Evolutionary conservation across 805 yeast species (phyloP), one percentile per base, ranked within the genome.

Genomic region (Kodamaea nitidulidarum): DNA sequence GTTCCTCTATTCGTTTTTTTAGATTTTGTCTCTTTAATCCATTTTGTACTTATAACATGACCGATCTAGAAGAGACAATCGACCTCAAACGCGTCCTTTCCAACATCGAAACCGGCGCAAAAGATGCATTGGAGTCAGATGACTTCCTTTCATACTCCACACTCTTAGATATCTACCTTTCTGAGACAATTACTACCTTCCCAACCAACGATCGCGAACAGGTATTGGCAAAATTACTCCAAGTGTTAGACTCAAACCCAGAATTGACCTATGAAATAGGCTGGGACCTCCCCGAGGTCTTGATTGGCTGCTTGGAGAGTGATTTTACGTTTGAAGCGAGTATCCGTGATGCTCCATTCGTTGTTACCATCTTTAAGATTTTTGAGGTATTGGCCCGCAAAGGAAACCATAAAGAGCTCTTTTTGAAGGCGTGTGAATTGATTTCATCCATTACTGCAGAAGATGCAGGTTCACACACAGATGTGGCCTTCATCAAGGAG

Each of bases 201-300:
- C 48, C 70, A 8, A 58, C 61, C 30, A 73, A 64, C 0, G 86
- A 85, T 38, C 73, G 76, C 39, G 66, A 62, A 2, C 40, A 47
- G 36, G 54, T 85, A n/a, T 58, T 88, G 34, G 60, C 54, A 0
- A 60, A 65, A 3, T 47, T 88, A 10, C 48, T 60, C 8, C 64
- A 61, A 0, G 62, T 78, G 0, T 58, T 87, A 22, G 30, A 38
- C 2, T 9, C 29, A 12, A 57, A 83, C 53, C 65, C 70, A 12
- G 71, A 70, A 8, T 59, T 87, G 21, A 66, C 80, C 0, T 68
- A 73, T 32, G 84, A 81, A 48, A 78, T 88, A 44, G 95, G 95
- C 2, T 90, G 97, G 97, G 97, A 90, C 58, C 55, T 90, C n/a
- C 96, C 96, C 1, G 73, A 71, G 22, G 60, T 85, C 36, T 48